phyloP scores from a whole-genome alignment of 2,329 filamentous ascomycete genomes.

The Alternaria panax region DNA sequence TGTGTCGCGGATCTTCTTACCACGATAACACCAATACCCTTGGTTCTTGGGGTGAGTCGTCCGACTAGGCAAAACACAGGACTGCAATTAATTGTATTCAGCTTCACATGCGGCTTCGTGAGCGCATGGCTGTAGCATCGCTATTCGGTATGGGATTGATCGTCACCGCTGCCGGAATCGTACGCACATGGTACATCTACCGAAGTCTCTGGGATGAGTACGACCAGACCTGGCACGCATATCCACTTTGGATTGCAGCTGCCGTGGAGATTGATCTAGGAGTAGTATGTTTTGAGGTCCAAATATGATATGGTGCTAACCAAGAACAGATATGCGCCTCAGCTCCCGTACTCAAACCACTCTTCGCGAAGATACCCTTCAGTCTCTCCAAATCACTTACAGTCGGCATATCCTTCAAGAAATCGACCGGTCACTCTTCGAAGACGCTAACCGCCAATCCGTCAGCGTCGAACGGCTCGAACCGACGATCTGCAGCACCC shows the following conservation, averaged over 20 bases:
- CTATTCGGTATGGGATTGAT: constrained; percentile 53
- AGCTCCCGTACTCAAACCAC: constrained; percentile 41
- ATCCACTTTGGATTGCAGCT: constrained; percentile 57
- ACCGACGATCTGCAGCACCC: constrained; percentile 22
- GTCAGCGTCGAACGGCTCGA: constrained; percentile 18
- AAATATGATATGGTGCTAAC: not conserved
- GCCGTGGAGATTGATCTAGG: constrained; percentile 57
- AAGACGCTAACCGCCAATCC: constrained; percentile 13
- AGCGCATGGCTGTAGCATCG: constrained; percentile 50
- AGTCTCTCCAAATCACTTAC: constrained; percentile 27
- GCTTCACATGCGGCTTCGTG: constrained; percentile 53
- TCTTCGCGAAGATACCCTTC: constrained; percentile 38
- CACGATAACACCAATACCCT: constrained; percentile 54
- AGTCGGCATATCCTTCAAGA: constrained; percentile 23
- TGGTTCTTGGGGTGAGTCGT: constrained; percentile 46
- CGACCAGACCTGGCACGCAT: constrained; percentile 56
- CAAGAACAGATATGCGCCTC: constrained; percentile 38
- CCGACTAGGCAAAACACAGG: not conserved
- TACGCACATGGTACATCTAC: constrained; percentile 57
- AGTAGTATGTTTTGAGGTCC: constrained; percentile 46
- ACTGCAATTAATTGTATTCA: not conserved
- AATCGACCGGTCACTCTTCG: constrained; percentile 1
- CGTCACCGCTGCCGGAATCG: constrained; percentile 52
- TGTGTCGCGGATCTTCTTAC: constrained; percentile 53
- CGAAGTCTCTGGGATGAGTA: constrained; percentile 51